Evolutionary conservation across 2,329 filamentous ascomycete genomes (phyloP).

Genomic region (Metarhizium brunneum): DNA sequence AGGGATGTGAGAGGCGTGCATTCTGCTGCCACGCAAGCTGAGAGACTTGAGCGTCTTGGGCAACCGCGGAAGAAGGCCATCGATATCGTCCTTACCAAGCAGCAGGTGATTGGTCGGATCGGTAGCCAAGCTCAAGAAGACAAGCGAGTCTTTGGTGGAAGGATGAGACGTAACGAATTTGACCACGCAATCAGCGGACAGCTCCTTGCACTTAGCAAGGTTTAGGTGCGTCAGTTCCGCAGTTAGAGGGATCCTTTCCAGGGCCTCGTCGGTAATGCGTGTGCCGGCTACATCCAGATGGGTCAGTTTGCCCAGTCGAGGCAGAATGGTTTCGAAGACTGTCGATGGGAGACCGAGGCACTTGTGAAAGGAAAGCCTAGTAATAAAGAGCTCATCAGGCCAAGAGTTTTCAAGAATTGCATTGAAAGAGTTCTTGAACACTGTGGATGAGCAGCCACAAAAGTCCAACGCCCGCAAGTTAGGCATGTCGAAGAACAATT

Average conservation of each 20-base stretch:
- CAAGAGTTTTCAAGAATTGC: slow-evolving; percentile 43
- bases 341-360: slow-evolving; percentile 60
- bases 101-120: slow-evolving; percentile 66
- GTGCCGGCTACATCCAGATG: slow-evolving; percentile 76
- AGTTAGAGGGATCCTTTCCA: slow-evolving; percentile 60
- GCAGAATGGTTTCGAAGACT: slow-evolving; percentile 60
- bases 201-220: slow-evolving; percentile 62
- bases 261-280: slow-evolving; percentile 61
- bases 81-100: slow-evolving; percentile 56
- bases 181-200: slow-evolving; percentile 58
- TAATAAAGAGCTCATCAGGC: slow-evolving; percentile 48
- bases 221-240: slow-evolving; percentile 71
- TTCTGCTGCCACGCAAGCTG: slow-evolving; percentile 65
- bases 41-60: slow-evolving; percentile 61
- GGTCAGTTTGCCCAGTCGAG: slow-evolving; percentile 60
- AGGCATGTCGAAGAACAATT: slow-evolving; percentile 59
- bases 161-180: slow-evolving; percentile 64
- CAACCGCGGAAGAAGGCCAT: slow-evolving; percentile 54
- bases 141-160: slow-evolving; percentile 52
- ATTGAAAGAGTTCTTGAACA: slow-evolving; percentile 58
- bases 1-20: slow-evolving; percentile 55
- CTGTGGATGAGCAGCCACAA: slow-evolving; percentile 61
- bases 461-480: slow-evolving; percentile 63
- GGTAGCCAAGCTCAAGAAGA: slow-evolving; percentile 64
- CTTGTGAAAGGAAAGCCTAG: slow-evolving; percentile 67